Percentiles rank a stretch among this genome's conserved stretches.
phyloP scores from a whole-genome alignment of 208 protist genomes.

The Entamoeba invadens region DNA sequence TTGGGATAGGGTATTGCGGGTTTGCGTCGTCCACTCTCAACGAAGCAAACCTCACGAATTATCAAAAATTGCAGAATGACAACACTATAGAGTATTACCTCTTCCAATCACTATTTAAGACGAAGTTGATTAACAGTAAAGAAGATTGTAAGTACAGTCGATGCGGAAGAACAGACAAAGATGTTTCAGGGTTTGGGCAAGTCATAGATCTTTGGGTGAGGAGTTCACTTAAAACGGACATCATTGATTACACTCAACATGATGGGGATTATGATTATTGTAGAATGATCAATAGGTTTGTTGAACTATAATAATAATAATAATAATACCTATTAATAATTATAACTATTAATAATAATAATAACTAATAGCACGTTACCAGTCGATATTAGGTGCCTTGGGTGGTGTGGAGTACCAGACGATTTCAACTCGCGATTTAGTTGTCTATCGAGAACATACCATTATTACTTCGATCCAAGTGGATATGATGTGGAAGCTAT shows the following conservation, averaged over 20 bases:
- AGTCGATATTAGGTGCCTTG: not conserved
- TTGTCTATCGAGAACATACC: not conserved
- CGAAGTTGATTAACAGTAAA: not conserved
- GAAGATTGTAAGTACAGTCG: not conserved
- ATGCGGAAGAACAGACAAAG: constrained; percentile 14
- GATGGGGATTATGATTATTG: not conserved
- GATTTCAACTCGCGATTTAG: constrained; percentile 5
- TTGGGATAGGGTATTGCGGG: not conserved
- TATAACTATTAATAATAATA: not conserved
- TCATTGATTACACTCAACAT: not conserved
- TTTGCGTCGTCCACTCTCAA: not conserved
- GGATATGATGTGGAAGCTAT: not conserved
- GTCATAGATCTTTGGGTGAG: constrained; percentile 2
- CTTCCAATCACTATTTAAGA: not conserved
- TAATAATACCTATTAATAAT: too few relatives aligned
- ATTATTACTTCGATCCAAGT: constrained; percentile 3
- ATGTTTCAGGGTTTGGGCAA: constrained; percentile 14
- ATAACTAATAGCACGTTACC: too few relatives aligned
- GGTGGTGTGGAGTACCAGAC: not conserved
- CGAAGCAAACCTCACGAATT: not conserved
- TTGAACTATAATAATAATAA: too few relatives aligned
- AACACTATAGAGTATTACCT: not conserved
- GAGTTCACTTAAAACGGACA: not conserved
- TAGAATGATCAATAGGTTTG: not conserved
- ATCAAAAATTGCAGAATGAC: not conserved